Base-by-base conservation (phyloP, 2,329 filamentous ascomycete species). In the Monilinia laxa region DNA sequence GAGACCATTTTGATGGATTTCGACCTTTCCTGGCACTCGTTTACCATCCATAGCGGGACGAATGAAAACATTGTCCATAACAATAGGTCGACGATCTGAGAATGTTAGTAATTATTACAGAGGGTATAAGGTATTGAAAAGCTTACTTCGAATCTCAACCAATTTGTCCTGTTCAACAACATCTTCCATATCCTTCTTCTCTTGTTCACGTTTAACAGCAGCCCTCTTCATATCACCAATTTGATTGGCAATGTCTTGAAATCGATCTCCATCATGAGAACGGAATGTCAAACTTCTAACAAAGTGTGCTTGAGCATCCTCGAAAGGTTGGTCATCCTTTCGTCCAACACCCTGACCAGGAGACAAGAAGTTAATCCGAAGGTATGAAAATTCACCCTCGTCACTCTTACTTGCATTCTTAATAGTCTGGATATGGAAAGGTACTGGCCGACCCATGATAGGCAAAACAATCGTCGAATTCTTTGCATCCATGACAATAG, bases 121-220 rank as follows among this genome's bases (percentile, higher is more conserved):
- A 69, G 49, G 18, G 20, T 51, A 52, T 42, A 12, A 28, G 3
- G 31, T 20, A 59, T 16, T 14, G 20, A 14, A 12, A 42, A 49
- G 81, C 88, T 81, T 82, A 92, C 91, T 97, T 82, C 95, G 86
- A 72, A 98, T 93, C 76, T 97, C 93, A 72, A 96, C 83, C 63
- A 99, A 87, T 81, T 99, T 99, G 77, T 99, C 95, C 78, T 99
- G 95, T 79, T 98, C 95, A 7, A 99, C 93, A 28, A 99, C 95
- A 78, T 99, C 95, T 77, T 99, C 95, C 90, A 99, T 90, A 73
- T 99, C 94, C 81, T 99, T 99, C 87, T 98, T 97, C 79, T 97
- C 94, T 75, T 97, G 93, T 78, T 99, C 95, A 73, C 92, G 91
- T 79, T 96, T 93, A 53, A 92, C 87, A 6, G 91, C 88, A 72